A percentile compares a stretch with the other conserved stretches of the same genome.
These are phyloP conservation scores for Rhodotorula glutinis DNA, from an alignment of 1,284 basidiomycete genomes.

Conservation along the genomic window DNA sequence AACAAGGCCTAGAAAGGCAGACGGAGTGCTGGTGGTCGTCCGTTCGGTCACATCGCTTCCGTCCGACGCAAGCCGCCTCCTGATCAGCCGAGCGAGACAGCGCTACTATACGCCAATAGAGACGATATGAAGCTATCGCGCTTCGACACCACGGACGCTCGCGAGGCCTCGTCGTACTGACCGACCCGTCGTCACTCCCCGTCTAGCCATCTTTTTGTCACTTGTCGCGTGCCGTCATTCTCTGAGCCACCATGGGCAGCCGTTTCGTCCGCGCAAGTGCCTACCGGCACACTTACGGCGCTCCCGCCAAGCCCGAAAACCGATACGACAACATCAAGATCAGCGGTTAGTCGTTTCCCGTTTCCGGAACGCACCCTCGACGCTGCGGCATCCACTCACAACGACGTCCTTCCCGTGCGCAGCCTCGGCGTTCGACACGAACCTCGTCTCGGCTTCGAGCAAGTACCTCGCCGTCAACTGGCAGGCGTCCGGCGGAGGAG, in stretches of 20 bases:
- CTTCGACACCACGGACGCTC: too few relatives aligned
- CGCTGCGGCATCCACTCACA: slow-evolving; percentile 47
- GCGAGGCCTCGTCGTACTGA: too few relatives aligned
- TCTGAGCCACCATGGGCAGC: not conserved
- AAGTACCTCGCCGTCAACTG: slow-evolving; percentile 89
- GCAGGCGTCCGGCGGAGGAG: slow-evolving; percentile 76
- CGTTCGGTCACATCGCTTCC: too few relatives aligned
- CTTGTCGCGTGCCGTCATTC: too few relatives aligned
- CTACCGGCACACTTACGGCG: slow-evolving; percentile 17
- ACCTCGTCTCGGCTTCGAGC: slow-evolving; percentile 74
- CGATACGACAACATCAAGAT: slow-evolving; percentile 79
- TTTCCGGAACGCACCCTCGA: not conserved
- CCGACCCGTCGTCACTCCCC: too few relatives aligned
- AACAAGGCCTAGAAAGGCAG: too few relatives aligned
- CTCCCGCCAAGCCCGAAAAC: slow-evolving; percentile 47
- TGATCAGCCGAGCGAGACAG: too few relatives aligned
- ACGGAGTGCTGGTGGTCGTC: too few relatives aligned
- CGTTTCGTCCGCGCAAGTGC: slow-evolving; percentile 18
- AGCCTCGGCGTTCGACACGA: slow-evolving; percentile 83
- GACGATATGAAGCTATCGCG: too few relatives aligned
- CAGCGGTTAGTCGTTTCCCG: not conserved
- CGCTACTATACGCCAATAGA: too few relatives aligned
- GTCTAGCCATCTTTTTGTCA: too few relatives aligned
- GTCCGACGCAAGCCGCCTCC: too few relatives aligned
- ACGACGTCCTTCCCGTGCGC: not conserved